These are phyloP conservation scores for Ascoidea rubescens DNA, from an alignment of 805 yeast species.

Conservation along the genomic window DNA sequence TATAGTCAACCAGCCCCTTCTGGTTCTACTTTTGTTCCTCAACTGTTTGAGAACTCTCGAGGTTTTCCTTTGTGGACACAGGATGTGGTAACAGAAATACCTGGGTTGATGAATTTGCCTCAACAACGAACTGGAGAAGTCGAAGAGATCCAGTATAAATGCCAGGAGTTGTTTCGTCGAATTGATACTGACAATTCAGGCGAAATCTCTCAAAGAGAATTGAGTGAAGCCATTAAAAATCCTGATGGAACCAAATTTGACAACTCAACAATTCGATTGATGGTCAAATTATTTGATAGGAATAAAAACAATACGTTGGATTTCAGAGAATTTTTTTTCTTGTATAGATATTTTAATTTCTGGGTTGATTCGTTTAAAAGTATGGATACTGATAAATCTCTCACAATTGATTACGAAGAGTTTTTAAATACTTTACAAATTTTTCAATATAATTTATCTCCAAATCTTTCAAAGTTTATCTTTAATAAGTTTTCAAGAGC, in stretches of 20 bases:
- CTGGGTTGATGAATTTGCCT: no score
- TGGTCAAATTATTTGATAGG: conserved; percentile 50
- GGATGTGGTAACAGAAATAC: no score
- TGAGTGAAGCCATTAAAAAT: conserved; percentile 43
- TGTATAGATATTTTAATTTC: conserved; percentile 55
- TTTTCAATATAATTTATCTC: conserved; percentile 50
- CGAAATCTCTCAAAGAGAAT: conserved; percentile 21
- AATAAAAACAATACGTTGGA: conserved; percentile 29
- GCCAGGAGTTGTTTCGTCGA: no score
- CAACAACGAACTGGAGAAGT: no score
- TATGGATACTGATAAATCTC: conserved; percentile 45
- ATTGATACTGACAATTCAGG: background rate
- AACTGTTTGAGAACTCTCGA: no score
- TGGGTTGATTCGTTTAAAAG: conserved; percentile 51
- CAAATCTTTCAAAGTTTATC: conserved; percentile 40
- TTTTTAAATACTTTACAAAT: conserved; percentile 45
- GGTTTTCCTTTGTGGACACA: no score
- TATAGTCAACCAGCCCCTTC: no score
- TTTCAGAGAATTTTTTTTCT: conserved; percentile 48
- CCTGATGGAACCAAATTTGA: conserved; percentile 52
- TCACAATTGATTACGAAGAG: conserved; percentile 52
- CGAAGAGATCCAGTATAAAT: no score
- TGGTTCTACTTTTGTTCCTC: no score
- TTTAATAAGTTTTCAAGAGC: conserved; percentile 38
- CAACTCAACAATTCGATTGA: conserved; percentile 41